These are phyloP conservation scores for Trametes cingulata DNA, from an alignment of 768 basidiomycete species.

Conservation along the genomic window DNA sequence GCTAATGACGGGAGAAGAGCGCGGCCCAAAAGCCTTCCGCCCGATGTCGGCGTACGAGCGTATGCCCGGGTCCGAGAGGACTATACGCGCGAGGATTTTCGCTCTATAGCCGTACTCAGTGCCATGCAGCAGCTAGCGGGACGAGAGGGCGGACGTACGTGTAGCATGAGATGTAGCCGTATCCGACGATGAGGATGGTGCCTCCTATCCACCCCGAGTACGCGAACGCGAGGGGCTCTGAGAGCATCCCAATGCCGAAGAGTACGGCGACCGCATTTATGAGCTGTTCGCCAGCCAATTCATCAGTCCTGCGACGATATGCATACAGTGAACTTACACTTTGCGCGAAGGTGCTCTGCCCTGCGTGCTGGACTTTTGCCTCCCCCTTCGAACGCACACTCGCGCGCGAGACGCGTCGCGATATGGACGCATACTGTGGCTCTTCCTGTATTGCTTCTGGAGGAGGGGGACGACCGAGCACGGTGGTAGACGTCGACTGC, in stretches of 20 bases:
- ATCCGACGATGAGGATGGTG: slow-evolving; percentile 68
- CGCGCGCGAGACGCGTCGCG: slow-evolving; percentile 4
- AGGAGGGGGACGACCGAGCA: slow-evolving; percentile 4
- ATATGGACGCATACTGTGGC: slow-evolving; percentile 9
- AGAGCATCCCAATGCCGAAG: slow-evolving; percentile 86
- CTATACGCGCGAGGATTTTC: slow-evolving; percentile 80
- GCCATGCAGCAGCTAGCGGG: background rate
- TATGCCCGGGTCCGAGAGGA: slow-evolving; percentile 65
- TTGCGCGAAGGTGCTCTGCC: slow-evolving; percentile 73
- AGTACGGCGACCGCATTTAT: slow-evolving; percentile 88
- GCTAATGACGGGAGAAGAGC: slow-evolving; percentile 64
- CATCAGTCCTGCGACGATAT: background rate
- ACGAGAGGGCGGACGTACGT: slow-evolving; percentile 57
- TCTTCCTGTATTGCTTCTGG: background rate
- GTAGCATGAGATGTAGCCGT: slow-evolving; percentile 83
- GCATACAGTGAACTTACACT: slow-evolving; percentile 46
- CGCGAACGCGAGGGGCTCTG: slow-evolving; percentile 88
- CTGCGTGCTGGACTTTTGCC: slow-evolving; percentile 36
- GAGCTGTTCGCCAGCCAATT: slow-evolving; percentile 47
- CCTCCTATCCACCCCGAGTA: slow-evolving; percentile 90
- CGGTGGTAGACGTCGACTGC: slow-evolving; percentile 13
- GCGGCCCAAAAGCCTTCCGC: slow-evolving; percentile 81
- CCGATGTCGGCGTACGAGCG: slow-evolving; percentile 91
- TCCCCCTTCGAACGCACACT: slow-evolving; percentile 12
- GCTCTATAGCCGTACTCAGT: slow-evolving; percentile 40